Percentiles rank a stretch among this genome's conserved stretches.
Conservation (phyloP, 2,329 filamentous ascomycete genomes). For the Grosmannia serpens region DNA sequence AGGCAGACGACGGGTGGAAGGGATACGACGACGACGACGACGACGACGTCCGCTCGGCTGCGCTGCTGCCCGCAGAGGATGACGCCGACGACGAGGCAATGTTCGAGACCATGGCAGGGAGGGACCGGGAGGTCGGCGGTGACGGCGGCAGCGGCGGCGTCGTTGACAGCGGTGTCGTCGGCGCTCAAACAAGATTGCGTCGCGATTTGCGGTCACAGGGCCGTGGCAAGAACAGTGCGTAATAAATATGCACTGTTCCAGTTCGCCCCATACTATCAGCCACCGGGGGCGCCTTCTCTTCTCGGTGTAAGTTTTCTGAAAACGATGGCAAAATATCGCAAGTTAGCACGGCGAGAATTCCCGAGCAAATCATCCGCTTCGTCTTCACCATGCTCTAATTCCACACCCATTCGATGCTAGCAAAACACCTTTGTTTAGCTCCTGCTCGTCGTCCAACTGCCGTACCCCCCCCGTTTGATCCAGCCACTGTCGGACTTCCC, state of each 20-base stretch:
- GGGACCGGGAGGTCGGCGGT: not conserved
- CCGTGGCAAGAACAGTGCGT: not conserved
- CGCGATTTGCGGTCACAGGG: not conserved
- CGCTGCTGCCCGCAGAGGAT: not conserved
- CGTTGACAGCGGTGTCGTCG: not conserved
- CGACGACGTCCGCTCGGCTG: not conserved
- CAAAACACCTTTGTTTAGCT: not conserved
- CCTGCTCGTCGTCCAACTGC: not conserved
- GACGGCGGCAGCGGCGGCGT: not conserved
- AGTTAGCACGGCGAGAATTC: no score
- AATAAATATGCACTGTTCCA: not conserved
- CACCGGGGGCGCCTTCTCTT: no score
- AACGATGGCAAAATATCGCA: no score
- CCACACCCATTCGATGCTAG: no score
- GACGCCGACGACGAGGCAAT: not conserved
- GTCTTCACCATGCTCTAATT: no score
- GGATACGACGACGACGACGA: not conserved
- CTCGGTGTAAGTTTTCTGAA: no score
- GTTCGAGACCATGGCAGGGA: not conserved
- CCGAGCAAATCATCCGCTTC: no score
- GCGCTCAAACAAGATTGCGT: not conserved
- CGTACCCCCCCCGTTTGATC: not conserved
- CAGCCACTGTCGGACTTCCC: not conserved
- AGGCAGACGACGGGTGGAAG: conserved; percentile 19
- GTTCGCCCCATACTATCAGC: no score